Conservation (phyloP, 108 stramenopile species). For the Cyclotella atomus region DNA sequence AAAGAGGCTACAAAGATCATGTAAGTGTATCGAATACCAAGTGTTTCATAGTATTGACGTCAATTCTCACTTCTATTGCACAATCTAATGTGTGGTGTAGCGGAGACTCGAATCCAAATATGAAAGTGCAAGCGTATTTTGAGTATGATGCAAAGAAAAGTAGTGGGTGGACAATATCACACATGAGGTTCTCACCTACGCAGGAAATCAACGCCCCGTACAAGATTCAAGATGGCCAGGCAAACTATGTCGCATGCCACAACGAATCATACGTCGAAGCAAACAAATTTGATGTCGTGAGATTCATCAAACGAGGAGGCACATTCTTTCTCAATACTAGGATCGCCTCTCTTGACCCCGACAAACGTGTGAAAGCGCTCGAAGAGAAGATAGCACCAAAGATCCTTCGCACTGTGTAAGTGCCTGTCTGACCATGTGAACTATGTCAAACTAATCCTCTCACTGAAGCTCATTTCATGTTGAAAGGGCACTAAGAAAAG, state of each 20-base stretch:
- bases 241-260: conserved; percentile 65
- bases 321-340: conserved; percentile 70
- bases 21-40: background rate
- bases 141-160: conserved; percentile 73
- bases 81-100: background rate
- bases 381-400: conserved; percentile 60
- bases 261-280: conserved; percentile 66
- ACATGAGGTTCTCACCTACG: conserved; percentile 51
- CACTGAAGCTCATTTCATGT: no score
- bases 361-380: conserved; percentile 53
- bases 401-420: conserved; percentile 44
- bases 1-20: conserved; percentile 66
- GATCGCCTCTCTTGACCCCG: conserved; percentile 50
- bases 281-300: conserved; percentile 67
- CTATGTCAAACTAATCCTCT: no score
- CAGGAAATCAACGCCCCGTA: conserved; percentile 32
- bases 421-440: background rate
- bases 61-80: background rate
- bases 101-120: conserved; percentile 54
- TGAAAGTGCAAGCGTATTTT: conserved; percentile 70
- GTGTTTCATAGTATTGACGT: background rate
- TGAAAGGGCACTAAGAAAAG: conserved; percentile 34
- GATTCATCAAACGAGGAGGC: conserved; percentile 53
- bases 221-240: conserved; percentile 57
- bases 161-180: conserved; percentile 63